Evolutionary conservation across 23 red algal species (phyloP).

Genomic region (Chondrus crispus): DNA sequence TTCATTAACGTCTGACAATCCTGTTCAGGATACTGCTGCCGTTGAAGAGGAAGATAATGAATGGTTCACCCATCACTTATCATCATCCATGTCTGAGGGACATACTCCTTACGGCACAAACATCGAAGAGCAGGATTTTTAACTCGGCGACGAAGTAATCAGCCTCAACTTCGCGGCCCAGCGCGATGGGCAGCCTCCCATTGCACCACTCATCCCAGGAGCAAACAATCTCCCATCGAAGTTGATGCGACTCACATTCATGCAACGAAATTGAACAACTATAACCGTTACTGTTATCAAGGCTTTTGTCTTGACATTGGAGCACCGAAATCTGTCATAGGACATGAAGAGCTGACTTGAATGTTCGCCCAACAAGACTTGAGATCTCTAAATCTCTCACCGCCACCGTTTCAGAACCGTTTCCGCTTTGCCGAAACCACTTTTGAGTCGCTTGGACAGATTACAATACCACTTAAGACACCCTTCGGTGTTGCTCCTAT

Average conservation of each 20-base stretch:
- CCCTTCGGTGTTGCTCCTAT: not conserved
- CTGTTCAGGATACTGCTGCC: not conserved
- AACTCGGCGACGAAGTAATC: not conserved
- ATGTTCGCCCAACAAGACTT: not conserved
- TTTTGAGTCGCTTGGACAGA: not conserved
- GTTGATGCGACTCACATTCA: not conserved
- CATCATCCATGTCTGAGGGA: not conserved
- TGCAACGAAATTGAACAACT: not conserved
- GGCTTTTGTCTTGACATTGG: not conserved
- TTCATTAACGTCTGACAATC: not conserved
- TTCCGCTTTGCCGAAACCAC: not conserved
- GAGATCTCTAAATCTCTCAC: not conserved
- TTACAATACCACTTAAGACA: not conserved
- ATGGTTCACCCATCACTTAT: slow-evolving; percentile 21
- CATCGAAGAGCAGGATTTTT: not conserved
- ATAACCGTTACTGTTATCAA: not conserved
- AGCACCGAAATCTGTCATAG: not conserved
- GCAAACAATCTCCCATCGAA: not conserved
- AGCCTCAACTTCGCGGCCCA: not conserved
- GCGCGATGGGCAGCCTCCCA: not conserved
- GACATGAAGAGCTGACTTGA: not conserved
- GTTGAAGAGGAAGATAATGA: not conserved
- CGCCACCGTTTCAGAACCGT: not conserved
- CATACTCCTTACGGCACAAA: not conserved
- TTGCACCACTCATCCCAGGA: not conserved